Evolutionary conservation across 2,329 filamentous ascomycete genomes (phyloP).

Genomic region (Diplodia intermedia): DNA sequence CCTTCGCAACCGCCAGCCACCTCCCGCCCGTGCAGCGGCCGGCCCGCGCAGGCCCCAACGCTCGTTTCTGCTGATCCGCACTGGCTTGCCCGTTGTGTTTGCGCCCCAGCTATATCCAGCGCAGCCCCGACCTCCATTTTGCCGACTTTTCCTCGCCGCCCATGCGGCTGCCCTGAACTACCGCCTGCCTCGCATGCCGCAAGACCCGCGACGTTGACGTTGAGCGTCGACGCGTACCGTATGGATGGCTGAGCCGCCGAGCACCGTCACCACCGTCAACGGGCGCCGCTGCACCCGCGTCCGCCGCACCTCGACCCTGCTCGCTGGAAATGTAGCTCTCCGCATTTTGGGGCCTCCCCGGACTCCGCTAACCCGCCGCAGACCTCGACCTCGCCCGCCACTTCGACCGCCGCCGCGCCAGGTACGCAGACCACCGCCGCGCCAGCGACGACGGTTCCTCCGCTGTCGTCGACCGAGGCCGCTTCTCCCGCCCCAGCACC

Average conservation of each 20-base stretch:
- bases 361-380: conserved; percentile 16
- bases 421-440: conserved; percentile 41
- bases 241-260: conserved; percentile 49
- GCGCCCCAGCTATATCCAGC: conserved; percentile 22
- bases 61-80: conserved; percentile 28
- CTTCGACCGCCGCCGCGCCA: conserved; percentile 38
- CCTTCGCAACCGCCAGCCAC: conserved; percentile 25
- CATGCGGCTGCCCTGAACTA: conserved; percentile 19
- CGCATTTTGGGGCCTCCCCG: conserved; percentile 30
- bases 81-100: conserved; percentile 8
- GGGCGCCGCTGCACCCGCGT: conserved; percentile 50
- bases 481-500: conserved; percentile 33
- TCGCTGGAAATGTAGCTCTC: conserved; percentile 35
- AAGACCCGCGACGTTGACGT: conserved; percentile 37
- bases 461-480: conserved; percentile 32
- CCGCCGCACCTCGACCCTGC: conserved; percentile 36
- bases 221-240: conserved; percentile 36
- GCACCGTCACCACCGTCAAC: conserved; percentile 47
- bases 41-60: not conserved
- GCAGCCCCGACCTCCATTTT: conserved; percentile 11
- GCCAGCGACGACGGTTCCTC: conserved; percentile 35
- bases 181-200: conserved; percentile 38
- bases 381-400: conserved; percentile 39
- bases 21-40: conserved; percentile 16
- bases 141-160: conserved; percentile 16